Base-by-base conservation (phyloP, 257 asterid genomes). In the Verbascum thapsus region DNA sequence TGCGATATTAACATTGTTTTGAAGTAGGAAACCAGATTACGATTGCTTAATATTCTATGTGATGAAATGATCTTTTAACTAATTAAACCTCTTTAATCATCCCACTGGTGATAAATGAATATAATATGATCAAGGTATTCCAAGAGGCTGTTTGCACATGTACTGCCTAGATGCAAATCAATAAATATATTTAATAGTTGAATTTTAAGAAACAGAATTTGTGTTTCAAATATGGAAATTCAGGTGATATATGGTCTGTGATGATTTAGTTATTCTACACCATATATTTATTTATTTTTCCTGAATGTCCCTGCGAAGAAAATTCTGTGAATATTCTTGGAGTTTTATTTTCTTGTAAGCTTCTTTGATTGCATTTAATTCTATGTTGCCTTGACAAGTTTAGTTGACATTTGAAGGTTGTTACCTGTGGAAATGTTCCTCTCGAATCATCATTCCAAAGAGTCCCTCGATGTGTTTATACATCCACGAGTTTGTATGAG, bases 381-480 rank as follows among this genome's bases (percentile, higher is more conserved):
- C n/a, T n/a, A n/a, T 26, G 2, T 5, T 65, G 58, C 37, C 43
- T 61, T 67, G 53, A 62, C 58, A 58, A 62, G 42, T 37, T 53
- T 10, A 1, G 20, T 68, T 58, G 15, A 7, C 22, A 18, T 68
- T 43, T 70, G 77, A 55, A 86, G 95, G 90, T 86, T 41, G 95
- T 86, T 58, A 86, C 95, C 17, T 86, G 95, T 64, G 95, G 95
- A 53, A 79, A 80, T 55, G 78, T 86, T 51, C 91, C 95, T 20
- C 88, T 86, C n/a, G 91, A 86, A 69, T 83, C 95, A 6, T 79
- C 95, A 26, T 86, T 79, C 79, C 91, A 81, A 56, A 86, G 53
- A 56, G 85, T 86, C 72, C 83, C 87, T 18, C 71, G 95, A 71
- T 86, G 95, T 60, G 91, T 86, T 18, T 86, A 86, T 76, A 76